Conservation (phyloP, 2,329 filamentous ascomycete species). For the Exophiala aquamarina region DNA sequence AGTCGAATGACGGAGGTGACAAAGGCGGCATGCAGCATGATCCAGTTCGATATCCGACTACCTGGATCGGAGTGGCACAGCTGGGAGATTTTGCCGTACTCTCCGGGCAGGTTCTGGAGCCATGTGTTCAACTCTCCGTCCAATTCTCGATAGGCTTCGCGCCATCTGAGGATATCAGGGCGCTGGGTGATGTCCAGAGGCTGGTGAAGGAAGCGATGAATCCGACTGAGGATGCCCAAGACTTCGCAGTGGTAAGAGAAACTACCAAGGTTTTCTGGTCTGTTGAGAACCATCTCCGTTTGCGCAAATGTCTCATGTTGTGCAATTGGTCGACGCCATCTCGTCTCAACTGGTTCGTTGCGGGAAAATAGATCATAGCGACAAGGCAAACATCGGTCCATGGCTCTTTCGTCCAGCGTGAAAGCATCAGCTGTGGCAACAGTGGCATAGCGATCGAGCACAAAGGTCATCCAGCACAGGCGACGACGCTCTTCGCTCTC, state of each 20-base stretch:
- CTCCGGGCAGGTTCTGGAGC: slow-evolving; percentile 78
- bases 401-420: slow-evolving; percentile 82
- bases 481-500: slow-evolving; percentile 84
- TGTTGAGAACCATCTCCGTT: slow-evolving; percentile 38
- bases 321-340: slow-evolving; percentile 65
- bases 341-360: slow-evolving; percentile 79
- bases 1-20: slow-evolving; percentile 88
- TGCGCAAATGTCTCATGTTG: slow-evolving; percentile 23
- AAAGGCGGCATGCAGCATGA: slow-evolving; percentile 88
- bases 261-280: slow-evolving; percentile 77
- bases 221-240: slow-evolving; percentile 80
- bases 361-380: slow-evolving; percentile 82
- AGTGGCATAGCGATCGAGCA: slow-evolving; percentile 86
- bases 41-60: slow-evolving; percentile 59
- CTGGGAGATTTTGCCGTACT: slow-evolving; percentile 81
- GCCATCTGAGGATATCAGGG: slow-evolving; percentile 86
- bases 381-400: slow-evolving; percentile 82
- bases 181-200: slow-evolving; percentile 84
- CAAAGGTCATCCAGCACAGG: slow-evolving; percentile 92
- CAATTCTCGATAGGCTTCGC: slow-evolving; percentile 79
- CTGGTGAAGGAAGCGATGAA: slow-evolving; percentile 84
- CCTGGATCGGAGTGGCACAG: slow-evolving; percentile 63
- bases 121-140: slow-evolving; percentile 77
- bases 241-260: slow-evolving; percentile 93
- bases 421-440: slow-evolving; percentile 91